Evolutionary conservation across 1,284 basidiomycete species (phyloP), one percentile per base, ranked within the genome.

Genomic region (Acaromyces ingoldii): DNA sequence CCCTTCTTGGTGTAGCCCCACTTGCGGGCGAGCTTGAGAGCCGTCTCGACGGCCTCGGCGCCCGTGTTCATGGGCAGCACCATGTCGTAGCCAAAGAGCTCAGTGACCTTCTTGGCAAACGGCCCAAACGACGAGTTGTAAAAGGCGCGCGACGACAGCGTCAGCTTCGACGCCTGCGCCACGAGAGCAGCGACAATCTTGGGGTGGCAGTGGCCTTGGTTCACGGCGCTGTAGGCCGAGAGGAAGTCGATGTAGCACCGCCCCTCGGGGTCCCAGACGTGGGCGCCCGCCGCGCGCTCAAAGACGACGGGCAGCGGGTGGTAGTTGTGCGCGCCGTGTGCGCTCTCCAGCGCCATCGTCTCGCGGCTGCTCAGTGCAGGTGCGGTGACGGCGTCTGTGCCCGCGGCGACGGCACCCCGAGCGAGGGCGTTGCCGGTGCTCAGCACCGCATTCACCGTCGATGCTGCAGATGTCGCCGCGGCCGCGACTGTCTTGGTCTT

Each of bases 41-140:
- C 81, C 0, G 91, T 95, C 79, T 98, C 65, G 57, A 98, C 93
- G 6, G 93, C 93, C 75, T 98, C 93, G 1, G 91, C 92, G 38
- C 93, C 93, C 0, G 93, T 98, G 81, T 98, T 98, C 91, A 98
- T 96, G 21, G 93, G 93, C n/a, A 98, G 81, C 9, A 97, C 90
- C 85, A 92, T 92, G 42, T 77, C 76, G 60, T 77, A 77, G 3
- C 76, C 72, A 33, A 76, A 71, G 77, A 89, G 82, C 64, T 84
- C 78, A 11, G 88, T 92, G 52, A 96, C 80, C 76, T 85, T 84
- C 78, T 90, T 82, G 1, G 91, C 90, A 76, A 93, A 98, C 21
- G 81, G 82, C 0, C 90, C 91, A 65, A 98, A 90, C 55, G 87
- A 81, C 39, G 86, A 86, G 73, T 95, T 96, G 81, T 97, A 91